phyloP scores from a whole-genome alignment of 1,139 yeast species.

The Candida sp. region DNA sequence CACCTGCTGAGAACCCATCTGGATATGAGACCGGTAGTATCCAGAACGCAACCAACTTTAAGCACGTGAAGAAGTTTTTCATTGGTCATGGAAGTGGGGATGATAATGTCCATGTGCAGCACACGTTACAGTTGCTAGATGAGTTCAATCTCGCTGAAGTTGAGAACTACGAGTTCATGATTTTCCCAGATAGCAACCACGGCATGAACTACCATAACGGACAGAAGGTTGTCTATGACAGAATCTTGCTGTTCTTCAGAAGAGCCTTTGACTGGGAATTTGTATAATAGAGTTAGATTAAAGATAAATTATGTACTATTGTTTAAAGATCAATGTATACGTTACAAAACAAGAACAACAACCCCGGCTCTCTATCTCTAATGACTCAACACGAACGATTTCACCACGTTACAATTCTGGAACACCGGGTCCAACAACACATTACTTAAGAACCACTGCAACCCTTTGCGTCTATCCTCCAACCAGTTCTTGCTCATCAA shows the following conservation, averaged over 20 bases:
- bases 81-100: constrained; percentile 85
- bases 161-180: constrained; percentile 74
- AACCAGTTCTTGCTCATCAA: constrained; percentile 54
- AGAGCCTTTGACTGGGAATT: constrained; percentile 18
- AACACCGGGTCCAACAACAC: constrained; percentile 68
- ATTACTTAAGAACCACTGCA: constrained; percentile 76
- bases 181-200: constrained; percentile 84
- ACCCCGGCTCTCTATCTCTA: too few species aligned
- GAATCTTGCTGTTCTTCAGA: constrained; percentile 41
- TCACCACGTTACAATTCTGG: constrained; percentile 50
- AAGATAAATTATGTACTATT: neutral
- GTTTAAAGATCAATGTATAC: too few species aligned
- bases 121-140: constrained; percentile 67
- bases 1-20: constrained; percentile 62
- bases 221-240: constrained; percentile 64
- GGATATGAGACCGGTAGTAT: constrained; percentile 64
- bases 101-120: constrained; percentile 83
- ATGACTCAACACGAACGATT: constrained; percentile 46
- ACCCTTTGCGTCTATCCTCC: constrained; percentile 63
- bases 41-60: constrained; percentile 48
- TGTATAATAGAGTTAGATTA: constrained; percentile 4
- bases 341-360: too few species aligned
- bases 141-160: constrained; percentile 58
- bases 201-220: constrained; percentile 75
- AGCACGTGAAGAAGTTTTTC: constrained; percentile 60